Percentiles rank a stretch among this genome's conserved stretches.
These are phyloP conservation scores for Fusarium robinianum DNA, from an alignment of 2,329 filamentous ascomycete genomes.

Conservation along the genomic window DNA sequence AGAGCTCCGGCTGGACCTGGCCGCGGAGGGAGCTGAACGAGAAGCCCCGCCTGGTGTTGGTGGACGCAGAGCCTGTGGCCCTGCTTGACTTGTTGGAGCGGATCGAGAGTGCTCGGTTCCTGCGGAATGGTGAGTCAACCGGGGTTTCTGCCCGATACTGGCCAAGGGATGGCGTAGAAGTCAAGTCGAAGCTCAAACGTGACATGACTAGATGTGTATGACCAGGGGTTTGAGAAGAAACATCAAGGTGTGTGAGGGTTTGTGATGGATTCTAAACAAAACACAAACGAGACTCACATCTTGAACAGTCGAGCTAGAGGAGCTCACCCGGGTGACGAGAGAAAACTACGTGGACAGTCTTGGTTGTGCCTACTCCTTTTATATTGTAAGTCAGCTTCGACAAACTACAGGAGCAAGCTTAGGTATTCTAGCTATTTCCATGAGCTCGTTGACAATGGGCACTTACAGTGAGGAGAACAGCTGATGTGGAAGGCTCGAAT, in stretches of 20 bases:
- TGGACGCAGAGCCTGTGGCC: conserved; percentile 43
- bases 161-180: conserved; percentile 26
- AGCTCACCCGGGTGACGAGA: not conserved
- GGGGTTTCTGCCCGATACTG: conserved; percentile 26
- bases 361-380: conserved; percentile 19
- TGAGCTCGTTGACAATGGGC: not conserved
- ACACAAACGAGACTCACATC: conserved; percentile 27
- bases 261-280: conserved; percentile 3
- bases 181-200: conserved; percentile 40
- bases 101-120: conserved; percentile 76
- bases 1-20: conserved; percentile 82
- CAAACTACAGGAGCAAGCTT: not conserved
- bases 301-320: conserved; percentile 6
- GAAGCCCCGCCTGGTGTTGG: conserved; percentile 69
- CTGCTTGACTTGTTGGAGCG: conserved; percentile 64
- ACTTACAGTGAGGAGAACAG: conserved; percentile 19
- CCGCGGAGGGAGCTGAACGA: conserved; percentile 85
- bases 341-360: conserved; percentile 1
- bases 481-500: conserved; percentile 2
- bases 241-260: not conserved
- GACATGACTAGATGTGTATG: conserved; percentile 35
- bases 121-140: conserved; percentile 44
- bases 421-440: no score
- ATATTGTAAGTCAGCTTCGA: conserved; percentile 20
- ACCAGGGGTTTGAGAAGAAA: not conserved